Base-by-base conservation (phyloP, 177 flowering plant genomes). In the Vitis hybrid region DNA sequence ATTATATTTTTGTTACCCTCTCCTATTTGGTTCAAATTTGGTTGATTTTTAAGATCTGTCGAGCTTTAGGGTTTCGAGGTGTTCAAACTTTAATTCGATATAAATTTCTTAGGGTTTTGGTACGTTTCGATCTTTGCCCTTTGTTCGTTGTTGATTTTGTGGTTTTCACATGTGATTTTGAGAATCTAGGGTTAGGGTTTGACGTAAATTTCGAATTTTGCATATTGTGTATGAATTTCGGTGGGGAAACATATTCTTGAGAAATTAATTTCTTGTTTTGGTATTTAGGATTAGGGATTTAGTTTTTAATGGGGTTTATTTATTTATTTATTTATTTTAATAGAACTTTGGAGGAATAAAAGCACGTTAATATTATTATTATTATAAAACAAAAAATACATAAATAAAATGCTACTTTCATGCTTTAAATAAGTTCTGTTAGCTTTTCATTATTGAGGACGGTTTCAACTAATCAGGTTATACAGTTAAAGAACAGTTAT, bases 141-240 rank as follows among this genome's bases (percentile, higher is more conserved):
- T 69, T 61, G 45, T 63, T 11, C 12, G 18, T 20, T 14, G 0
- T 8, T 51, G 19, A 73, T 58, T 67, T 78, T 70, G 33, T 31
- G 8, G 18, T 58, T 51, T 75, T 20, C 45, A 6, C 13, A 29
- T 31, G 62, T 52, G 58, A 62, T 22, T 66, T 56, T 56, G 60
- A 26, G 59, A 56, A 64, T 68, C 64, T 79, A 57, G 77, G 79
- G 72, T 69, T 79, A 70, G 74, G 74, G 74, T 77, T 74, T 73
- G 55, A 4, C 1, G 1, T 7, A 31, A 65, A 48, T 51, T 29
- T 51, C 5, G 61, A 64, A 60, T 1, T 58, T 73, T 15, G 18
- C 12, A 2, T 2, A 49, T 49, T 60, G 29, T 65, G 29, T 48
- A 48, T 10, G 3, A 72, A 67, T 45, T 49, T 10, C 39, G 8